phyloP scores from a whole-genome alignment of 257 asterid genomes.

The Paulownia fortunei region DNA sequence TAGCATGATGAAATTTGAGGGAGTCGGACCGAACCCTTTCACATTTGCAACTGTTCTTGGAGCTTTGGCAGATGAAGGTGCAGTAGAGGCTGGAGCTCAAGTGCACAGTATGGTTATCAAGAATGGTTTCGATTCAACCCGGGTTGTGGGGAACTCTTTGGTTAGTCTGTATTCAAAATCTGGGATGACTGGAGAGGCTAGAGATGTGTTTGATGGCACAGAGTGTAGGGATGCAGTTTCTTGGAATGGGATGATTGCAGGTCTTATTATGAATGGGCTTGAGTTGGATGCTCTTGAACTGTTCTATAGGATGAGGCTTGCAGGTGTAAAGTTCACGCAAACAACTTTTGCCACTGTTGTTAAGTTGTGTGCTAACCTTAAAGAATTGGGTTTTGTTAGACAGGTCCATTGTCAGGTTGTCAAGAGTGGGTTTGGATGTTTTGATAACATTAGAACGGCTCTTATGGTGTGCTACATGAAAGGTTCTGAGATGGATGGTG shows the following conservation, averaged over 20 bases:
- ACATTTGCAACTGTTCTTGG: slow-evolving; percentile 83
- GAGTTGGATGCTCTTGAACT: slow-evolving; percentile 66
- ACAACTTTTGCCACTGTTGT: slow-evolving; percentile 58
- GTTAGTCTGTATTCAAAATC: slow-evolving; percentile 77
- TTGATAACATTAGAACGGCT: slow-evolving; percentile 61
- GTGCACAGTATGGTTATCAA: slow-evolving; percentile 70
- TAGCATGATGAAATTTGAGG: slow-evolving; percentile 56
- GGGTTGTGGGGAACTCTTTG: slow-evolving; percentile 78
- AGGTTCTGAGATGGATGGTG: slow-evolving; percentile 72
- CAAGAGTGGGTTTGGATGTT: slow-evolving; percentile 58
- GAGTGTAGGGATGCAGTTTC: slow-evolving; percentile 65
- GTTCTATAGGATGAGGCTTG: slow-evolving; percentile 67
- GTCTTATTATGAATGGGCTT: slow-evolving; percentile 70
- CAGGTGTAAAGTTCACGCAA: slow-evolving; percentile 62
- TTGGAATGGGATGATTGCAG: slow-evolving; percentile 95
- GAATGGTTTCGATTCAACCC: slow-evolving; percentile 57
- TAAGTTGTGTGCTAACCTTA: slow-evolving; percentile 73
- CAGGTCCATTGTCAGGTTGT: slow-evolving; percentile 73
- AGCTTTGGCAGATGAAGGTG: slow-evolving; percentile 72
- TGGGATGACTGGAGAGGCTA: slow-evolving; percentile 77
- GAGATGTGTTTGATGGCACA: slow-evolving; percentile 53
- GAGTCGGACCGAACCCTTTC: slow-evolving; percentile 72
- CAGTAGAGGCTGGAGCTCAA: slow-evolving; percentile 58
- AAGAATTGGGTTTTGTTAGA: slow-evolving; percentile 60
- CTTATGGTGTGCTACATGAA: slow-evolving; percentile 82